These are phyloP conservation scores for Myxozyma monticola DNA, from an alignment of 805 yeast genomes.

Conservation along the genomic window DNA sequence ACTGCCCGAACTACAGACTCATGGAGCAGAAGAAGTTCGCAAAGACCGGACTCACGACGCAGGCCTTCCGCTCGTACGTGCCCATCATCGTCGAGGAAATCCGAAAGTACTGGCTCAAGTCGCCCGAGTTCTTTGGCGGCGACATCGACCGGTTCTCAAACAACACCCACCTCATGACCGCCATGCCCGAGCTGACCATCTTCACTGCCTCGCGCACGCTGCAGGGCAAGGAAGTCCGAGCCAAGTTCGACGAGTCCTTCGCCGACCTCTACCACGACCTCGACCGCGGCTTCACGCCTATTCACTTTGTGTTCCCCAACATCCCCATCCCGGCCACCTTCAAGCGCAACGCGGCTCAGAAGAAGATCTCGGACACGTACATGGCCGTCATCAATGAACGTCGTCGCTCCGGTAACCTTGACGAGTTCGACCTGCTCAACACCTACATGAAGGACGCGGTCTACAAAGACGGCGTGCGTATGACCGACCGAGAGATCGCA, in stretches of 20 bases:
- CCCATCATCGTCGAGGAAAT: conserved; percentile 85
- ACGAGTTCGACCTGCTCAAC: conserved; percentile 86
- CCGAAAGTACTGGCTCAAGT: conserved; percentile 57
- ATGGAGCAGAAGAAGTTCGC: conserved; percentile 99
- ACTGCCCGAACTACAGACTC: conserved; percentile 87
- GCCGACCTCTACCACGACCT: conserved; percentile 86
- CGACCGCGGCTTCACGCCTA: conserved; percentile 95
- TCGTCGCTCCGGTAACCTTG: conserved; percentile 66
- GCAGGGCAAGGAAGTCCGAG: conserved; percentile 89
- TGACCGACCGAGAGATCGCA: conserved; percentile 95
- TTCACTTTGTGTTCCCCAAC: conserved; percentile 93
- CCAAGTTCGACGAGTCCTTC: conserved; percentile 73
- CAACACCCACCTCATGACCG: conserved; percentile 56
- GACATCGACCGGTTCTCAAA: conserved; percentile 40
- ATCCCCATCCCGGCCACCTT: conserved; percentile 84
- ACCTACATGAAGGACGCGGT: conserved; percentile 76
- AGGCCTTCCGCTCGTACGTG: conserved; percentile 79
- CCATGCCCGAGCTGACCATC: conserved; percentile 94
- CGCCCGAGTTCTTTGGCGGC: conserved; percentile 48
- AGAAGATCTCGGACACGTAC: conserved; percentile 75
- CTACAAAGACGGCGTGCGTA: conserved; percentile 88
- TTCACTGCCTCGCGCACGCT: conserved; percentile 93
- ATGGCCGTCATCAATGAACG: conserved; percentile 73
- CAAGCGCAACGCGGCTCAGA: conserved; percentile 86
- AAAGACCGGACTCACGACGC: conserved; percentile 82